A percentile compares a stretch with the other conserved stretches of the same genome.
phyloP scores from a whole-genome alignment of 176 grass and related monocot genomes.

The Elymus sibiricus region DNA sequence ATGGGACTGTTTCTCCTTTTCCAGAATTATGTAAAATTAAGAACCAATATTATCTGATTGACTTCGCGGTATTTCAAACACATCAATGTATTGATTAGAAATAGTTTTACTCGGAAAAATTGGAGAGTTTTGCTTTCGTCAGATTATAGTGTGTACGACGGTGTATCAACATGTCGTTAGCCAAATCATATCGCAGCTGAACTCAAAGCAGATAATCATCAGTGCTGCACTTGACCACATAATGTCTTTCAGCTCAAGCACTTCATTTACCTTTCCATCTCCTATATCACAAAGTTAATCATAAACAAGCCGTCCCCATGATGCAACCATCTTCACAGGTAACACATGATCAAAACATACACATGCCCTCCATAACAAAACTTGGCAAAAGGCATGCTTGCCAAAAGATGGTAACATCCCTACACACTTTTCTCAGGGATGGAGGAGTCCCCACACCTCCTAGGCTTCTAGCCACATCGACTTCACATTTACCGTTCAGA shows the following conservation, averaged over 20 bases:
- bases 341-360: neutral
- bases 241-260: neutral
- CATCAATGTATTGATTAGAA: neutral
- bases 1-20: too few relatives aligned
- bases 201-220: slow-evolving; percentile 4
- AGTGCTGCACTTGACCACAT: neutral
- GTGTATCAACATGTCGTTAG: neutral
- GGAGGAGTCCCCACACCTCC: neutral
- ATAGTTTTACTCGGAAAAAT: neutral
- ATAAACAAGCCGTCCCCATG: neutral
- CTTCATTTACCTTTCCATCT: neutral
- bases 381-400: neutral
- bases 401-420: neutral
- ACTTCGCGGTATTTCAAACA: neutral
- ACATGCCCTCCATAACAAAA: neutral
- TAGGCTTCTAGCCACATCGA: neutral
- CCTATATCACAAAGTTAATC: neutral
- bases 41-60: neutral
- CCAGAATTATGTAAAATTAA: neutral
- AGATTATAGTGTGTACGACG: neutral
- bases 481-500: neutral
- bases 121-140: neutral
- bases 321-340: neutral
- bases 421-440: neutral
- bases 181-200: neutral